These are phyloP conservation scores for Kappamyces sp. DNA, from an alignment of 192 early-diverging fungal genomes.

Conservation along the genomic window DNA sequence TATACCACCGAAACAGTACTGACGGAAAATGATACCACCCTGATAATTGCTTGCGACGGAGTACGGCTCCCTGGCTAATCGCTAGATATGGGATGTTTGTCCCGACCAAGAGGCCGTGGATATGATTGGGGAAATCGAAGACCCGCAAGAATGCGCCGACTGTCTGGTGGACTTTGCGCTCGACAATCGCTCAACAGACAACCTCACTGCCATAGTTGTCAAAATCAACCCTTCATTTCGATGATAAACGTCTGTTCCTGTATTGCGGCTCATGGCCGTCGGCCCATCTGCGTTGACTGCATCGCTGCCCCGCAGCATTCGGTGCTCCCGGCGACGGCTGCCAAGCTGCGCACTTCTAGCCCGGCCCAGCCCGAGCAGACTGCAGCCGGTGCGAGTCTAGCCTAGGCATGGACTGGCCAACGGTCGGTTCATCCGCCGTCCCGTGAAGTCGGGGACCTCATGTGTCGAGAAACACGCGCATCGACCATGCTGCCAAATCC, in stretches of 20 bases:
- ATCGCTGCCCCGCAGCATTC: no score
- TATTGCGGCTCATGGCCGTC: no score
- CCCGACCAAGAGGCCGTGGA: constrained; percentile 90
- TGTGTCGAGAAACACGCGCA: no score
- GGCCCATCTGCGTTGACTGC: no score
- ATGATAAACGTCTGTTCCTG: background rate
- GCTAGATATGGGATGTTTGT: constrained; percentile 95
- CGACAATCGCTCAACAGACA: constrained; percentile 90
- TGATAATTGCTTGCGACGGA: constrained; percentile 97
- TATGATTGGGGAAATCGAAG: constrained; percentile 64
- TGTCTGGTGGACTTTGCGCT: constrained; percentile 80
- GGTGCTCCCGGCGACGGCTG: no score
- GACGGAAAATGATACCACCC: constrained; percentile 61
- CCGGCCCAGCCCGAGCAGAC: no score
- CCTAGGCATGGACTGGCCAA: no score
- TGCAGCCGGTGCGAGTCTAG: no score
- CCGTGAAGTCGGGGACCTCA: no score
- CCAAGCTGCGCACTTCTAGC: no score
- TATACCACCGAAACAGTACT: constrained; percentile 91
- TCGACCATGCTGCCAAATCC: no score
- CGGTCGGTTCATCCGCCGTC: no score
- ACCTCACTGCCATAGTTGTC: constrained; percentile 78
- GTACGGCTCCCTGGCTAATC: constrained; percentile 41
- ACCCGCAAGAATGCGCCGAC: constrained; percentile 75
- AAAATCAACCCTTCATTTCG: constrained; percentile 18